Evolutionary conservation across 2,329 filamentous ascomycete genomes (phyloP), one percentile per base, ranked within the genome.

Genomic region (Colletotrichum chlorophyti): DNA sequence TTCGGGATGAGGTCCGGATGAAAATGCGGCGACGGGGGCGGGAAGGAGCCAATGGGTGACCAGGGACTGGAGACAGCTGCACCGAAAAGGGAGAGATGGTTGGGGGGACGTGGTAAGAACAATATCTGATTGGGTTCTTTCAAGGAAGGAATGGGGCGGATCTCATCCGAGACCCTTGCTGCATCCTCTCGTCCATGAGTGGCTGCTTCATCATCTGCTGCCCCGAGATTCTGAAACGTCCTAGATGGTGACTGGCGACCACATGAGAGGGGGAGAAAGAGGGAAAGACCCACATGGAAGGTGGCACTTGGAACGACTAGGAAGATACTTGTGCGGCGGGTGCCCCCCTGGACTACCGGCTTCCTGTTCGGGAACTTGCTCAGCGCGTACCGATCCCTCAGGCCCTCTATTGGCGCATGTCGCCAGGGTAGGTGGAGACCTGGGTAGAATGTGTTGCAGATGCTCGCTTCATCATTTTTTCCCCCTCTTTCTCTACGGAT

Each of bases 181-280:
- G 23, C 37, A 29, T 38, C 27, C 29, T n/a, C n/a, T 12, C 24
- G 41, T n/a, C 27, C 29, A 19, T 60, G 40, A 60, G 9, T 60
- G 58, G 58, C 58, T 58, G 47, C 52, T 42, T 46, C 40, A 32
- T 46, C n/a, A 19, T 26, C 45, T 27, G 21, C 41, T 40, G 46
- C 53, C 53, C 46, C 24, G 40, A 27, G 26, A 41, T 42, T 58
- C 58, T 60, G 58, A 60, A 60, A 60, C 58, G 53, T 52, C 34
- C 58, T 60, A 60, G 58, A 57, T 58, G 46, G 40, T 52, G 40
- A 58, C 58, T 46, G 52, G 58, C 40, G 40, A 50, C 51, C 17
- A 34, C 55, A 54, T 37, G 17, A 35, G 50, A 42, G 47, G 54
- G 54, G 40, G 55, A n/a, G n/a, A n/a, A n/a, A n/a, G 19, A 19